Conservation (phyloP, 371 early-diverging fungal species). For the Umbelopsis sp. region DNA sequence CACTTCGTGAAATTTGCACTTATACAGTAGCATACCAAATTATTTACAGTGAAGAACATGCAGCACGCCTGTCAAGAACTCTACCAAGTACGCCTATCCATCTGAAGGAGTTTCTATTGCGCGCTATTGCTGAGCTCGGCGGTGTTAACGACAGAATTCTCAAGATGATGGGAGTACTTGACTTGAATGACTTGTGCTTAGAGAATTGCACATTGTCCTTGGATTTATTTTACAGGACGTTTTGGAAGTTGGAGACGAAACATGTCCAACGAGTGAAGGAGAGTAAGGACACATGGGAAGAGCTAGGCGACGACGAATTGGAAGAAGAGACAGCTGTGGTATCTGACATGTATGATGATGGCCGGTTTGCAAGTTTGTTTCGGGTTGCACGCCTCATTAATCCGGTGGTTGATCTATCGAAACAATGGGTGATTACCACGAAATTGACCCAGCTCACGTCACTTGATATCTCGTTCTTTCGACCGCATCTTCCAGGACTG, state of each 20-base stretch:
- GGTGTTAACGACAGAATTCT: background rate
- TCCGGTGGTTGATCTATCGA: background rate
- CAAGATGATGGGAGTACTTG: background rate
- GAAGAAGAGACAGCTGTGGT: background rate
- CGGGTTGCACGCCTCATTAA: background rate
- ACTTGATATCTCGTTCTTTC: conserved; percentile 31
- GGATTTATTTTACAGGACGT: background rate
- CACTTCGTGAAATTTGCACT: background rate
- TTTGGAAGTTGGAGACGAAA: conserved; percentile 3
- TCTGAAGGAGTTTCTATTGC: background rate
- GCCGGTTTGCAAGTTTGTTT: background rate
- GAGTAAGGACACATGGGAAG: conserved; percentile 9
- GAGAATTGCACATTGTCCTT: background rate
- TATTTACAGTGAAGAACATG: background rate
- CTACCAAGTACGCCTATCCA: background rate
- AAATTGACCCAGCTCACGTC: conserved; percentile 19
- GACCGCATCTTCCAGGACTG: conserved; percentile 17
- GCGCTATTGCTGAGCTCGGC: background rate
- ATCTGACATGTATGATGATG: background rate
- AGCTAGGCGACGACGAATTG: background rate
- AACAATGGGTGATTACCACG: background rate
- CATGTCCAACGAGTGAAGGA: background rate
- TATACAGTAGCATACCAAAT: background rate
- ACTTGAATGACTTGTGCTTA: background rate
- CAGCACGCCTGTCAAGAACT: background rate